Percentiles rank a stretch among this genome's conserved stretches.
These are phyloP conservation scores for Fusarium bactridioides DNA, from an alignment of 2,329 filamentous ascomycete genomes.

Conservation along the genomic window DNA sequence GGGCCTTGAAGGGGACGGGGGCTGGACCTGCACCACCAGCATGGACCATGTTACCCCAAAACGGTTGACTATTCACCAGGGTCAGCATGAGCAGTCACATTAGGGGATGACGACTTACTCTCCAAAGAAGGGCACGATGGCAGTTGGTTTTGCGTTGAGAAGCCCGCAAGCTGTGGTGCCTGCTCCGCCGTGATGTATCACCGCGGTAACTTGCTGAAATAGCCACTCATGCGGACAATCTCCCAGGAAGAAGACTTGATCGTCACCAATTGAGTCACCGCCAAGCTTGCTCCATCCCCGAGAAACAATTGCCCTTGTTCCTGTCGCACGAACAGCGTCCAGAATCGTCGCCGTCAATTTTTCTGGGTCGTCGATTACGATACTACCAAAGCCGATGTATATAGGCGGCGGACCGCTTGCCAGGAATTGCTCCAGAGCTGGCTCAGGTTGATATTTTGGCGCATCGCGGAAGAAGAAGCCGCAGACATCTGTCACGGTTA, in stretches of 20 bases:
- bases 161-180: conserved; percentile 77
- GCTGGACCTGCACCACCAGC: conserved; percentile 19
- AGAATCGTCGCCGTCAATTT: conserved; percentile 72
- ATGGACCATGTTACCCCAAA: conserved; percentile 34
- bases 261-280: conserved; percentile 61
- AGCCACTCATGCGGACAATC: conserved; percentile 80
- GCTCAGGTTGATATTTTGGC: conserved; percentile 61
- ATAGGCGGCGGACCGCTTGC: conserved; percentile 64
- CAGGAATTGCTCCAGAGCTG: conserved; percentile 64
- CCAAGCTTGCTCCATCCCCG: conserved; percentile 78
- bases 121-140: conserved; percentile 79
- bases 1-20: conserved; percentile 17
- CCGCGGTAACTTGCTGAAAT: conserved; percentile 69
- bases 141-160: conserved; percentile 71
- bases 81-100: fast-evolving
- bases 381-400: conserved; percentile 78
- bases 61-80: neutral
- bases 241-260: conserved; percentile 68
- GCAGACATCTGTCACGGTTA: conserved; percentile 53
- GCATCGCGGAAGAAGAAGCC: conserved; percentile 71
- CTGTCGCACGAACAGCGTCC: conserved; percentile 67
- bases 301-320: conserved; percentile 72
- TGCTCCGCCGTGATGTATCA: conserved; percentile 76
- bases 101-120: neutral
- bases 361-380: conserved; percentile 74